Base-by-base conservation (phyloP, 495 filamentous ascomycete species). In the Lindgomyces ingoldianus region DNA sequence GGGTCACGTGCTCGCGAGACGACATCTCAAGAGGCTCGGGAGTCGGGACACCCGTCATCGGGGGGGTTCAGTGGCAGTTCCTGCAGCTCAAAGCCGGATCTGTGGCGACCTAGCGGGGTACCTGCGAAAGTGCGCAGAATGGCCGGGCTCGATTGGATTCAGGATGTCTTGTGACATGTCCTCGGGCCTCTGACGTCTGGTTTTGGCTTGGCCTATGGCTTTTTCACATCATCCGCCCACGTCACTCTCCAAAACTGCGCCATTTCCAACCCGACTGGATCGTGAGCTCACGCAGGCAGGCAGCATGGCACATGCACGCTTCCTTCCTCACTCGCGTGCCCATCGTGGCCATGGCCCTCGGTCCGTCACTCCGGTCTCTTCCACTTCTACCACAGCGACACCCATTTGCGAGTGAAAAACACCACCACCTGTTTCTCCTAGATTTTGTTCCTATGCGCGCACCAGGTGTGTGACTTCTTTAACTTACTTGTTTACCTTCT, bases 391-490 rank as follows among this genome's bases (percentile, higher is more conserved):
- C 14, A 14, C 33, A 6, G 14, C 33, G 33, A 39, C 33, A 14
- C 6, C 6, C 33, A 14, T 14, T 39, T n/a, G n/a, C n/a, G n/a
- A n/a, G n/a, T n/a, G n/a, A n/a, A n/a, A n/a, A n/a, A n/a, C n/a
- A n/a, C n/a, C n/a, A n/a, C n/a, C n/a, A n/a, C n/a, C 6, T 14
- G 33, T 39, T 39, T 39, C 33, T 14, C 33, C 33, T 39, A 6
- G 6, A 6, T 39, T 14, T 14, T 39, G 33, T 39, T 49, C 26
- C 29, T 53, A 27, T 11, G 25, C 18, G 22, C 58, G 45, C 29
- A 33, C 51, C 51, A 16, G 58, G n/a, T 47, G 49, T 62, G 48
- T 39, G 26, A 51, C 45, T 44, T 41, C 27, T 25, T 50, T 48
- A 64, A 22, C 49, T 25, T 44, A 48, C 26, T 22, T 39, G 14